Evolutionary conservation across 2,329 filamentous ascomycete species (phyloP).

Genomic region (Aspergillus luchuensis): DNA sequence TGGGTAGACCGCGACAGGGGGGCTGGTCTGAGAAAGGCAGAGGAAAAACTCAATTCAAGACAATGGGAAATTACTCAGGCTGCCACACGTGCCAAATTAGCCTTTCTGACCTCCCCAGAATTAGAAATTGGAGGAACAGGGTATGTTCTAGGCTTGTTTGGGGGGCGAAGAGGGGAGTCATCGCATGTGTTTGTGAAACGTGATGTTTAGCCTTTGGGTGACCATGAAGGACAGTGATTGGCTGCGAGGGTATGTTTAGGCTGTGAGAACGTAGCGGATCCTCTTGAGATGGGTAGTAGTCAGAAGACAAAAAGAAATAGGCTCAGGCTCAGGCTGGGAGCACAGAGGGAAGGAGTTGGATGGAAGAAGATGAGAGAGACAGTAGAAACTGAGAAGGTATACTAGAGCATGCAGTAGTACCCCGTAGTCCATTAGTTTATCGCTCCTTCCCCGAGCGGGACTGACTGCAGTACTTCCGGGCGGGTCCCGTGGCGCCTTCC

Average conservation of each 20-base stretch:
- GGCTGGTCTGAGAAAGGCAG: background rate
- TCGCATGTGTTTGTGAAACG: background rate
- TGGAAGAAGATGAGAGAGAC: too few species aligned
- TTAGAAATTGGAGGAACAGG: background rate
- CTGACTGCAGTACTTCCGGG: too few species aligned
- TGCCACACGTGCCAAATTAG: background rate
- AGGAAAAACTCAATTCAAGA: background rate
- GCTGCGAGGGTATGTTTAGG: background rate
- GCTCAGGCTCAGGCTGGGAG: too few species aligned
- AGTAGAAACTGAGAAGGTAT: too few species aligned
- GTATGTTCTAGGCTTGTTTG: background rate
- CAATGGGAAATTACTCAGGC: background rate
- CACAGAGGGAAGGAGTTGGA: too few species aligned
- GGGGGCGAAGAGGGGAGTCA: background rate
- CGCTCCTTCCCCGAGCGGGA: too few species aligned
- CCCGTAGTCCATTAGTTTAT: too few species aligned
- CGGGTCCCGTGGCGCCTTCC: too few species aligned
- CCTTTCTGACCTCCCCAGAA: background rate
- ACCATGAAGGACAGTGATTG: background rate
- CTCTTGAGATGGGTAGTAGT: background rate
- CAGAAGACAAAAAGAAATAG: too few species aligned
- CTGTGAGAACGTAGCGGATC: background rate
- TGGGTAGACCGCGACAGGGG: background rate
- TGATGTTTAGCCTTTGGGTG: background rate
- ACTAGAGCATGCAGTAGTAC: too few species aligned